Evolutionary conservation across 441 rosid genomes (phyloP), one percentile per base, ranked within the genome.

Genomic region (Gossypium schwendimanii): DNA sequence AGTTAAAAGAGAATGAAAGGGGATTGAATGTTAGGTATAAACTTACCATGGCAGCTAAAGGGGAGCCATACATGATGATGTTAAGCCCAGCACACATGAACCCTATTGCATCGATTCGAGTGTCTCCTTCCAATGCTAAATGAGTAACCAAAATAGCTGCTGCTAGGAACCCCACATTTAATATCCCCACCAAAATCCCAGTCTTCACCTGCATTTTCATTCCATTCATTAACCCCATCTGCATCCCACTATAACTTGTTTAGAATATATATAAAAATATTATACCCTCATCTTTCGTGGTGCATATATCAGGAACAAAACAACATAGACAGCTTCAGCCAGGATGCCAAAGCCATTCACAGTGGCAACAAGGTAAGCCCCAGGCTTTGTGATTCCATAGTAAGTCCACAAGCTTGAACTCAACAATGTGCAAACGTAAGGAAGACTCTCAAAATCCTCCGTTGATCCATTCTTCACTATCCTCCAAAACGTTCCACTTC

Each of bases 21-120:
- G 5, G 31, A 49, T 2, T 6, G 33, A 4, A 4, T 15, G 2
- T 52, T 1, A 2, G 6, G 0, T 3, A 75, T 44, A 31, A 4
- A 14, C 77, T 73, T 85, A 93, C 97, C 93, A 93, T 88, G 63
- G 93, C 98, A 41, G 96, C 88, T 17, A 93, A 86, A 79, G 98
- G 98, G 5, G 98, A 89, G 7, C 84, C 96, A 76, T 91, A 93
- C 85, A 89, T 91, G n/a, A 91, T 33, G 63, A 89, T 85, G 62
- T 90, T 90, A 31, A 93, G 89, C 15, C 85, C 87, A 1, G 94
- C 85, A 59, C 91, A 70, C 24, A 93, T 57, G 31, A 89, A 76
- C 15, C 97, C 97, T 4, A 89, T 80, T 0, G 84, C 87, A 15
- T 75, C 69, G 66, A 86, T 85, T 54, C 90, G 82, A 72, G 77